These are phyloP conservation scores for Zygnema cylindricum DNA, from an alignment of 139 green algal species.

Conservation along the genomic window DNA sequence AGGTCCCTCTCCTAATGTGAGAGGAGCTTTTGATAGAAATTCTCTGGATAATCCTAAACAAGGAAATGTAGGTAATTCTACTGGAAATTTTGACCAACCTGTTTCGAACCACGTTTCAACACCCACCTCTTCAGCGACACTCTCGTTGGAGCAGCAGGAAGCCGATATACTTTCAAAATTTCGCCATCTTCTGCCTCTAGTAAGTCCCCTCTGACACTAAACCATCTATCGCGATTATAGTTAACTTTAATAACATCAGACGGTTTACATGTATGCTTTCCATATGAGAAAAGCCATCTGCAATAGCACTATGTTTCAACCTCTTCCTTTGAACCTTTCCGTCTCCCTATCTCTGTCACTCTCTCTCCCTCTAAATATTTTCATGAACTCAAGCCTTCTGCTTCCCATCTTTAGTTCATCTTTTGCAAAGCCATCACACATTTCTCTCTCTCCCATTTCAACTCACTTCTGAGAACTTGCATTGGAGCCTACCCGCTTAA, in stretches of 20 bases:
- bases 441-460: too few relatives aligned
- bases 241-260: background rate
- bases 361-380: background rate
- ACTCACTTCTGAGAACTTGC: too few relatives aligned
- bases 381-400: background rate
- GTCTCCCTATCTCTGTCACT: background rate
- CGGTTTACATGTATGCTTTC: background rate
- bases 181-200: background rate
- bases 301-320: background rate
- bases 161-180: background rate
- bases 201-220: background rate
- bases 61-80: too few relatives aligned
- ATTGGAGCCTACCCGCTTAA: too few relatives aligned
- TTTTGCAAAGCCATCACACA: background rate
- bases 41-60: too few relatives aligned
- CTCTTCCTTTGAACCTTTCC: background rate
- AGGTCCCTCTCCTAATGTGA: too few relatives aligned
- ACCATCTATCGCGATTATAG: background rate
- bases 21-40: too few relatives aligned
- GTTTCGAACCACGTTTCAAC: too few relatives aligned
- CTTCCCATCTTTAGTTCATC: background rate
- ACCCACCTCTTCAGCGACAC: background rate
- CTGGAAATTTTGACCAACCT: too few relatives aligned
- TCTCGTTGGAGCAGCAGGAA: background rate
- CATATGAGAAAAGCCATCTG: background rate